A percentile compares a stretch with the other conserved stretches of the same genome.
These are phyloP conservation scores for Mycena albidolilacea DNA, from an alignment of 768 basidiomycete genomes.

Conservation along the genomic window DNA sequence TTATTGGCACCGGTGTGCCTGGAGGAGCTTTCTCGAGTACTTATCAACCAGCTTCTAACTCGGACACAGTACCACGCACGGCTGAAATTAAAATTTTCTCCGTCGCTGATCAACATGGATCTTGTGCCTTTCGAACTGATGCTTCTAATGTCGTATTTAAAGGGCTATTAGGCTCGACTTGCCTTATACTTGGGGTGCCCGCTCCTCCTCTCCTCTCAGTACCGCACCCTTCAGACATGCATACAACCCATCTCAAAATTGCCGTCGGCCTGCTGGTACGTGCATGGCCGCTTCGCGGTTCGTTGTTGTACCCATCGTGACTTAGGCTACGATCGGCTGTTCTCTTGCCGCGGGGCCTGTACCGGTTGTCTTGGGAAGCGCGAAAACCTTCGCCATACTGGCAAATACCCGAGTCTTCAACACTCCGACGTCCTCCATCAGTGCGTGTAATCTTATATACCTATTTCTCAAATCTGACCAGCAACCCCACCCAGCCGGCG, in stretches of 20 bases:
- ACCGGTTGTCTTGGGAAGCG: conserved; percentile 13
- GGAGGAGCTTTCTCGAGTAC: neutral
- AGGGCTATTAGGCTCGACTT: conserved; percentile 4
- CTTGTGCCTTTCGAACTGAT: conserved; percentile 4
- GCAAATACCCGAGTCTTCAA: conserved; percentile 8
- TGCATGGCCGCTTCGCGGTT: neutral
- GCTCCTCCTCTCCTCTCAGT: conserved; percentile 4
- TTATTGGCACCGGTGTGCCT: neutral
- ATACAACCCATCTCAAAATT: neutral
- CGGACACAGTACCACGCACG: neutral
- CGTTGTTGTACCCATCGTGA: conserved; percentile 6
- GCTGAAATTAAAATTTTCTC: conserved; percentile 1
- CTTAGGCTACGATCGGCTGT: conserved; percentile 2
- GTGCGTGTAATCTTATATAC: conserved; percentile 5
- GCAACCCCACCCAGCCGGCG: conserved; percentile 4
- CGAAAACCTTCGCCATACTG: conserved; percentile 11
- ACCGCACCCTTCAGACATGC: conserved; percentile 3
- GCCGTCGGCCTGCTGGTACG: conserved; percentile 9
- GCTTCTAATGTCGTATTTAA: conserved; percentile 5
- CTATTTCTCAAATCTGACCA: neutral
- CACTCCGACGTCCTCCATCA: conserved; percentile 8
- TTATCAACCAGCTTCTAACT: neutral
- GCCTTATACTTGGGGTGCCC: neutral
- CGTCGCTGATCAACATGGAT: conserved; percentile 4
- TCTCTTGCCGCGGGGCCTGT: conserved; percentile 21